phyloP scores from a whole-genome alignment of 2,329 filamentous ascomycete genomes.

The Volutella citrinella region DNA sequence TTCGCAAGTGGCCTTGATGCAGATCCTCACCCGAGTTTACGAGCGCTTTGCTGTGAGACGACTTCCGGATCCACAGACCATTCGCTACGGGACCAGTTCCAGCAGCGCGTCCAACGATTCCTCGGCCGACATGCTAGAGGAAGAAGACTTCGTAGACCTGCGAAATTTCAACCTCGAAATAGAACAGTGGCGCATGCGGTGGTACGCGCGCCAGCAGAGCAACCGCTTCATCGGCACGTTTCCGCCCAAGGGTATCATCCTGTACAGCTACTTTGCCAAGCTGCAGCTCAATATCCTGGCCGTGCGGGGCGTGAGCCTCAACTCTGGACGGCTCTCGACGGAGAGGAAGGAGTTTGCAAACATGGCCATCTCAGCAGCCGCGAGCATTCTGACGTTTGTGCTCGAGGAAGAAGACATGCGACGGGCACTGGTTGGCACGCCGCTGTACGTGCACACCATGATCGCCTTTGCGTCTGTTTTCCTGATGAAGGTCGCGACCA shows the following conservation, averaged over 20 bases:
- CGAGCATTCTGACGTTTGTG: conserved; percentile 36
- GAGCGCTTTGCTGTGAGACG: conserved; percentile 10
- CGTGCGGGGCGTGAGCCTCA: conserved; percentile 11
- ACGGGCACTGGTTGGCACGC: conserved; percentile 30
- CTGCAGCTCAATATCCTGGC: conserved; percentile 32
- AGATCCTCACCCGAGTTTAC: conserved; percentile 12
- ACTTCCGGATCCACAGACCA: conserved; percentile 9
- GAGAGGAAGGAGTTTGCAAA: conserved; percentile 18
- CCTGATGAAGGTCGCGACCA: conserved; percentile 33
- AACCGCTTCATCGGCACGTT: conserved; percentile 28
- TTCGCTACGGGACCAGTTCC: conserved; percentile 7
- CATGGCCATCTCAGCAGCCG: conserved; percentile 26
- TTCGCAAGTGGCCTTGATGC: conserved; percentile 13
- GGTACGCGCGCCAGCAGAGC: conserved; percentile 22
- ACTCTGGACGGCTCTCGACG: conserved; percentile 9
- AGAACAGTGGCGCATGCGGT: conserved; percentile 39
- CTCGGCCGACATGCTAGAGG: conserved; percentile 23
- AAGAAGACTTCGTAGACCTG: conserved; percentile 34
- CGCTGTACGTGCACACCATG: conserved; percentile 36
- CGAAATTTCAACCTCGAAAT: conserved; percentile 39
- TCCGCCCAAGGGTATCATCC: conserved; percentile 38
- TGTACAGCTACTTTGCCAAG: conserved; percentile 26
- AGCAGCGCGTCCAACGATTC: conserved; percentile 4
- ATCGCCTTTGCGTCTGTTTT: conserved; percentile 35
- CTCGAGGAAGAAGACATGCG: conserved; percentile 32